Conservation (phyloP, 345 rosid genomes). For the Gossypium turneri region DNA sequence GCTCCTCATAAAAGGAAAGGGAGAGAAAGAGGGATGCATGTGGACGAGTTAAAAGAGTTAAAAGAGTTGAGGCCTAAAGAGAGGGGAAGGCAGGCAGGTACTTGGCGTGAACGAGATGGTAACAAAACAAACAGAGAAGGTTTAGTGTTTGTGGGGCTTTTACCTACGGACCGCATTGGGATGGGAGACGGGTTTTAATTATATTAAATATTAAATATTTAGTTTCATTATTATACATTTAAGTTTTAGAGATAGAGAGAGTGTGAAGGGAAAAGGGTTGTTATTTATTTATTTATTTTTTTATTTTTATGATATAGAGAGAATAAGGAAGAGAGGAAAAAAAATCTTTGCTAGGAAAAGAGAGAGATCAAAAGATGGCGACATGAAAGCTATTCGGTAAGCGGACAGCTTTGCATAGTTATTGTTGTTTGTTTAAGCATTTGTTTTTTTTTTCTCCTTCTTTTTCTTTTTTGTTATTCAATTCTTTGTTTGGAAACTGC, state of each 20-base stretch:
- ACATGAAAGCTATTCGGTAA: constrained; percentile 22
- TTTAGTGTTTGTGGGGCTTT: constrained; percentile 18
- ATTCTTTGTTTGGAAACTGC: constrained; percentile 22
- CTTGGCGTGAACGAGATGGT: constrained; percentile 42
- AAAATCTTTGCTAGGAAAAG: background rate
- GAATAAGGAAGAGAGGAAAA: background rate
- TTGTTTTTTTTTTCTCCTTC: background rate
- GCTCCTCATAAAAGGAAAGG: background rate
- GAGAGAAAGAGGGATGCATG: constrained; percentile 7
- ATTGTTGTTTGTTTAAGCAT: constrained; percentile 9
- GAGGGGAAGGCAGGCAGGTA: constrained; percentile 17
- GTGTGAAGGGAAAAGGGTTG: background rate
- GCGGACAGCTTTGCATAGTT: constrained; percentile 21
- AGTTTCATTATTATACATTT: background rate
- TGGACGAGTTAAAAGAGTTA: background rate
- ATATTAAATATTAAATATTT: background rate
- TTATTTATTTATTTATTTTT: background rate
- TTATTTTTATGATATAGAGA: background rate
- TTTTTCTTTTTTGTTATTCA: background rate
- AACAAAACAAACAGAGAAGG: constrained; percentile 10
- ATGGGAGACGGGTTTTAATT: constrained; percentile 24
- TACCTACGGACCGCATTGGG: constrained; percentile 30
- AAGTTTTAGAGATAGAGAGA: background rate
- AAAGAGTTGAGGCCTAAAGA: background rate
- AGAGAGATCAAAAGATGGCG: background rate